These are phyloP conservation scores for Schizochytrium sp. DNA, from an alignment of 108 stramenopile species.

Conservation along the genomic window DNA sequence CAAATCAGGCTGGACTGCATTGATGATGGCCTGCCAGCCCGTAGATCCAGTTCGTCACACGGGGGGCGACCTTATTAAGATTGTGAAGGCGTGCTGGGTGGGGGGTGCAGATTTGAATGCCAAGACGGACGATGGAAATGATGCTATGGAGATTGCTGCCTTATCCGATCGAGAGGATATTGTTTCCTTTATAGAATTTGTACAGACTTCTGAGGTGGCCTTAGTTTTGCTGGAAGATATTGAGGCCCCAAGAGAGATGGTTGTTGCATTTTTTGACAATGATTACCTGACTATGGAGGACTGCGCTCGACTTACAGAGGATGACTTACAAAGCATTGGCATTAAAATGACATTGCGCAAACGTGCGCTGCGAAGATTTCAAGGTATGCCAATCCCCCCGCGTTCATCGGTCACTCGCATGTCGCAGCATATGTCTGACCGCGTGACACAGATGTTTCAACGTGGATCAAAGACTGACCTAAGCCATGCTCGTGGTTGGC, in stretches of 20 bases:
- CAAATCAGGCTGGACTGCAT: not conserved
- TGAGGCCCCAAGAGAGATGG: not conserved
- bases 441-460: no score
- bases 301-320: not conserved
- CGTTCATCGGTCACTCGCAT: no score
- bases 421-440: no score
- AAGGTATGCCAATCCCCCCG: no score
- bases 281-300: not conserved
- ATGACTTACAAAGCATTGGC: no score
- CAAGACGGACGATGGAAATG: not conserved
- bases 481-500: no score
- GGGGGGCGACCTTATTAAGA: not conserved
- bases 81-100: conserved; percentile 7
- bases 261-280: not conserved
- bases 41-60: not conserved
- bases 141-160: not conserved
- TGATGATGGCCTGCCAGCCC: not conserved
- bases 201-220: conserved; percentile 7
- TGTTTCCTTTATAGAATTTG: not conserved
- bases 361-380: no score
- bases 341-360: no score
- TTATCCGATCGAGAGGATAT: conserved; percentile 12
- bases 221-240: not conserved
- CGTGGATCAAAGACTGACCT: no score
- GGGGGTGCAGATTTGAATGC: not conserved